phyloP scores from a whole-genome alignment of 2,329 filamentous ascomycete genomes.

The Neofusicoccum cordaticola region DNA sequence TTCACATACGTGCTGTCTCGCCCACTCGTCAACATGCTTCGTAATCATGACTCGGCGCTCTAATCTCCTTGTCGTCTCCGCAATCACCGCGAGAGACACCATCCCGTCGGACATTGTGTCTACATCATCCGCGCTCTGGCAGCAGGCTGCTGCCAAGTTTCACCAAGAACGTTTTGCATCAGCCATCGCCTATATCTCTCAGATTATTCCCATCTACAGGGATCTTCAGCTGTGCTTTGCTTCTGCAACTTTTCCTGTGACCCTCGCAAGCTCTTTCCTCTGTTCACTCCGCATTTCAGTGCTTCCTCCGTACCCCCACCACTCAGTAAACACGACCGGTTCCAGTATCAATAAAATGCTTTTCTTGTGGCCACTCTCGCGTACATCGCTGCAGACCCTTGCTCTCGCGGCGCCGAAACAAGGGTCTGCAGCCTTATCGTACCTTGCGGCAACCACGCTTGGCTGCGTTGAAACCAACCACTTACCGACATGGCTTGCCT shows the following conservation, averaged over 20 bases:
- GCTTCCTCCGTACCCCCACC: no score
- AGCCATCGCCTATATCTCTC: no score
- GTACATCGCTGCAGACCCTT: background rate
- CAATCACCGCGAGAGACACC: background rate
- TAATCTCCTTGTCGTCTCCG: background rate
- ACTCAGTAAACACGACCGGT: no score
- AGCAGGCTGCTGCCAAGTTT: background rate
- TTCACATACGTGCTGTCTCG: no score
- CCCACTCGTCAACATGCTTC: background rate
- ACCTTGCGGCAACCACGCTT: background rate
- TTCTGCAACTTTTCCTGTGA: no score
- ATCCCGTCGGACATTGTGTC: background rate
- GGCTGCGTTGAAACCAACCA: background rate
- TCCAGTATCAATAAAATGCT: no score
- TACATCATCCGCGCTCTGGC: background rate
- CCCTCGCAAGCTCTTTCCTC: no score
- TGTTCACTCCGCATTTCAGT: no score
- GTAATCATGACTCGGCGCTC: background rate
- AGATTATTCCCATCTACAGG: no score
- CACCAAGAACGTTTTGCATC: no score
- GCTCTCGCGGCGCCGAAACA: background rate
- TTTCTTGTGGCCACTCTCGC: no score
- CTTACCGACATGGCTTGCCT: background rate
- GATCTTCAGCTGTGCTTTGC: no score
- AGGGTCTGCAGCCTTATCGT: conserved; percentile 1